Evolutionary conservation across 257 asterid species (phyloP).

Genomic region (Solanum clarkiae): DNA sequence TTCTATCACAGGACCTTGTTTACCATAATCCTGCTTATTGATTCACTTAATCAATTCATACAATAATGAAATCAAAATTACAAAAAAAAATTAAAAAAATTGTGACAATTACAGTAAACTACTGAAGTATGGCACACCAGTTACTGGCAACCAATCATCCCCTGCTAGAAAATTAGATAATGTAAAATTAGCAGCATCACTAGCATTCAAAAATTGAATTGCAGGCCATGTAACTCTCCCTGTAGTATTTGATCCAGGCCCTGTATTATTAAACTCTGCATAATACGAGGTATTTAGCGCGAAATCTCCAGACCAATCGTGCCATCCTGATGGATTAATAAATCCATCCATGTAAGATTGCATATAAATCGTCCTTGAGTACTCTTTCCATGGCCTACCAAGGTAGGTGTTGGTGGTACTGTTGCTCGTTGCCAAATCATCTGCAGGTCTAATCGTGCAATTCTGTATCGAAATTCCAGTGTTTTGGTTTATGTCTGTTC

Average conservation of each 20-base stretch:
- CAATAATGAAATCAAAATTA: background rate
- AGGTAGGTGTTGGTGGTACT: constrained; percentile 24
- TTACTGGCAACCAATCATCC: constrained; percentile 47
- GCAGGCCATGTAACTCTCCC: constrained; percentile 71
- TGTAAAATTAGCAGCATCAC: constrained; percentile 48
- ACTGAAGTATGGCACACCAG: constrained; percentile 32
- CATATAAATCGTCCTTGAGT: constrained; percentile 50
- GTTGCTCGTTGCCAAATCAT: constrained; percentile 26
- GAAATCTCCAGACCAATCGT: constrained; percentile 50
- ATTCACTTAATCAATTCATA: background rate
- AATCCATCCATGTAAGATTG: constrained; percentile 27
- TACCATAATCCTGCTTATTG: background rate
- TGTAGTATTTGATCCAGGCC: constrained; percentile 45
- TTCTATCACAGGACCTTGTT: background rate
- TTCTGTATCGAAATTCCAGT: constrained; percentile 63
- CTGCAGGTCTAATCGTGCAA: constrained; percentile 39
- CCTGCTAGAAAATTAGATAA: constrained; percentile 38
- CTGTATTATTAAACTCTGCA: constrained; percentile 45
- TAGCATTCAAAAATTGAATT: constrained; percentile 19
- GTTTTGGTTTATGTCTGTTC: constrained; percentile 65
- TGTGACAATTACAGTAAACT: constrained; percentile 14
- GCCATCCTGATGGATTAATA: constrained; percentile 50
- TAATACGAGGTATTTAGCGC: constrained; percentile 57
- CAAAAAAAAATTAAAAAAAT: background rate
- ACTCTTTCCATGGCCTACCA: constrained; percentile 81